These are phyloP conservation scores for Thuja plicata DNA, from an alignment of 83 land plant genomes.

Conservation along the genomic window DNA sequence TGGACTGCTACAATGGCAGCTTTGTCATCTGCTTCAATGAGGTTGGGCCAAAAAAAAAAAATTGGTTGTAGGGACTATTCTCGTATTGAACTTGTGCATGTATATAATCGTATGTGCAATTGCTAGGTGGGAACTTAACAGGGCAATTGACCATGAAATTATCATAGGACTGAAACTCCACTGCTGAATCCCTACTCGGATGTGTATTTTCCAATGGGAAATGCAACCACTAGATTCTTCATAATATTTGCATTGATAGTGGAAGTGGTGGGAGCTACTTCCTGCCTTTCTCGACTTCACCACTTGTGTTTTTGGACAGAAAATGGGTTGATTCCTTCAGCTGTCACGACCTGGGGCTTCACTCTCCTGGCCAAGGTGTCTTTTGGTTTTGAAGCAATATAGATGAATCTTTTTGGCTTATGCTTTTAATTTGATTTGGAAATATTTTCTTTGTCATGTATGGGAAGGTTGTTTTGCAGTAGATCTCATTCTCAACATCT, in stretches of 20 bases:
- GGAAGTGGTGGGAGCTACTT: background rate
- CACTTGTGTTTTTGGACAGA: conserved; percentile 38
- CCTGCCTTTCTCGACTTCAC: conserved; percentile 40
- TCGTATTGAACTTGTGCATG: conserved; percentile 78
- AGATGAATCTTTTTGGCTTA: too few relatives aligned
- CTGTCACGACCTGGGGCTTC: conserved; percentile 54
- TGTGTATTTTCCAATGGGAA: too few relatives aligned
- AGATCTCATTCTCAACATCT: too few relatives aligned
- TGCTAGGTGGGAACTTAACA: conserved; percentile 77
- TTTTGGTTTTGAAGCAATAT: too few relatives aligned
- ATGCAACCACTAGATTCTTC: too few relatives aligned
- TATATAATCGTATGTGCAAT: conserved; percentile 60
- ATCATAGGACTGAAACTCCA: conserved; percentile 15
- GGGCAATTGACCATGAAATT: conserved; percentile 60
- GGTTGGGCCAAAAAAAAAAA: conserved; percentile 26
- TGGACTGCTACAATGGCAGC: too few relatives aligned
- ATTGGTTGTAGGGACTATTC: conserved; percentile 33
- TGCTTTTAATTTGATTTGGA: too few relatives aligned
- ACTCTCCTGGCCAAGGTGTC: conserved; percentile 71
- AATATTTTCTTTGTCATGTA: too few relatives aligned
- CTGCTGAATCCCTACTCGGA: too few relatives aligned
- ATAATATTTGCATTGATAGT: too few relatives aligned
- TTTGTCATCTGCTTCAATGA: background rate
- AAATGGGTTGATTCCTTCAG: conserved; percentile 42
- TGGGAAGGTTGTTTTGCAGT: too few relatives aligned